A percentile compares a stretch with the other conserved stretches of the same genome.
These are phyloP conservation scores for Pontederia crassipes DNA, from an alignment of 176 grass and related monocot species.

Conservation along the genomic window DNA sequence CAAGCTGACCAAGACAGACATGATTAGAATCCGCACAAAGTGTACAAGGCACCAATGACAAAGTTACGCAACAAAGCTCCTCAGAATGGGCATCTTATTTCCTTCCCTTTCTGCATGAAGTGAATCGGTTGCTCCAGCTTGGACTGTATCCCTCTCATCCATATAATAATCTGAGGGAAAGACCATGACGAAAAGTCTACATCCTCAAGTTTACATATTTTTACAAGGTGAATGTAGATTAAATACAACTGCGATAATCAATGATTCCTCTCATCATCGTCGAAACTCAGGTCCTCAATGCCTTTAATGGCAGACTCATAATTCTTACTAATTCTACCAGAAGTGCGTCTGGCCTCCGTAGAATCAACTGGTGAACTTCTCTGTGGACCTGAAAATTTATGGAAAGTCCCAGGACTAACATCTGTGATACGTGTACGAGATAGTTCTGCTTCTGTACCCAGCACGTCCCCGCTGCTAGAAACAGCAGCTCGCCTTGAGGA, in stretches of 20 bases:
- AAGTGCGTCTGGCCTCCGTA: constrained; percentile 30
- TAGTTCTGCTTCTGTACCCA: constrained; percentile 19
- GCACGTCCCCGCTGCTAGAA: constrained; percentile 39
- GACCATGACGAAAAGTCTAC: too few species aligned
- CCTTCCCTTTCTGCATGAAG: too few species aligned
- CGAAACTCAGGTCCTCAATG: constrained; percentile 61
- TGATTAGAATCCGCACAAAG: too few species aligned
- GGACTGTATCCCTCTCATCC: too few species aligned
- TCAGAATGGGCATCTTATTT: too few species aligned
- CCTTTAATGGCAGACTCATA: constrained; percentile 66
- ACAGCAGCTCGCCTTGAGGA: constrained; percentile 71
- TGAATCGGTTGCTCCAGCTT: too few species aligned
- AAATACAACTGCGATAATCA: neutral
- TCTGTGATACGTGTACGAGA: constrained; percentile 27
- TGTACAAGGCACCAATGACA: too few species aligned
- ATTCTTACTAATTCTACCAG: constrained; percentile 47
- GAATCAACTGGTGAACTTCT: constrained; percentile 30
- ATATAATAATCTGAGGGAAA: too few species aligned
- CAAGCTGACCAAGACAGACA: too few species aligned
- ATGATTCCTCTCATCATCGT: constrained; percentile 11
- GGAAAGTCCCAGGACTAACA: constrained; percentile 40
- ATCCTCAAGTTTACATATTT: neutral
- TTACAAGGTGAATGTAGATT: neutral
- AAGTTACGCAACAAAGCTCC: too few species aligned
- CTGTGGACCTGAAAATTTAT: constrained; percentile 25